Evolutionary conservation across 306 rosid species (phyloP).

Genomic region (Castanospermum australe): DNA sequence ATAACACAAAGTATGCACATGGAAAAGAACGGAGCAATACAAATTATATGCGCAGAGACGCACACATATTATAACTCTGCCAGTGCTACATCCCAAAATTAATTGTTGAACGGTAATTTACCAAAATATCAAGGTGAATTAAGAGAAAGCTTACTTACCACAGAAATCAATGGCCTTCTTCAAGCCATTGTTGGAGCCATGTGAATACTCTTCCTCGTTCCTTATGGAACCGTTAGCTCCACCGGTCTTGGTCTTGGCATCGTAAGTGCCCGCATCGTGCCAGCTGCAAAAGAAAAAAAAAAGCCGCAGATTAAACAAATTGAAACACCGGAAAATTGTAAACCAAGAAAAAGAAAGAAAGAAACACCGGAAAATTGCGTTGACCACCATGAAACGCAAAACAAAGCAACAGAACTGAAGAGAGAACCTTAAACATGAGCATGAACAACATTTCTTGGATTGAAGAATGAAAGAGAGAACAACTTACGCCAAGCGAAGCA

Average conservation of each 20-base stretch:
- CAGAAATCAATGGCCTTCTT: constrained; percentile 88
- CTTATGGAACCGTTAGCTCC: constrained; percentile 93
- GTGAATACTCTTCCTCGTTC: constrained; percentile 80
- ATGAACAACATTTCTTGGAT: background rate
- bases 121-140: background rate
- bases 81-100: background rate
- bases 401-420: background rate
- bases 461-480: background rate
- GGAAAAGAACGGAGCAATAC: background rate
- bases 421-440: background rate
- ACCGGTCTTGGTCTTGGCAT: constrained; percentile 68
- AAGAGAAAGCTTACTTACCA: constrained; percentile 39
- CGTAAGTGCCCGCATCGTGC: constrained; percentile 98
- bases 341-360: no score
- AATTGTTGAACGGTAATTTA: background rate
- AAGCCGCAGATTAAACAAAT: background rate
- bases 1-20: background rate
- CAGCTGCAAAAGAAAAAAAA: constrained; percentile 57
- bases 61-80: background rate
- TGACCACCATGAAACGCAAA: constrained; percentile 18
- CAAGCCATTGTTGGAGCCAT: constrained; percentile 80
- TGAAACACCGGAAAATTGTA: background rate
- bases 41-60: background rate
- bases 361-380: constrained; percentile 13
- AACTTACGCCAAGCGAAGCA: constrained; percentile 90